phyloP scores from a whole-genome alignment of 305 asterid genomes.

The Fraxinus velutina region DNA sequence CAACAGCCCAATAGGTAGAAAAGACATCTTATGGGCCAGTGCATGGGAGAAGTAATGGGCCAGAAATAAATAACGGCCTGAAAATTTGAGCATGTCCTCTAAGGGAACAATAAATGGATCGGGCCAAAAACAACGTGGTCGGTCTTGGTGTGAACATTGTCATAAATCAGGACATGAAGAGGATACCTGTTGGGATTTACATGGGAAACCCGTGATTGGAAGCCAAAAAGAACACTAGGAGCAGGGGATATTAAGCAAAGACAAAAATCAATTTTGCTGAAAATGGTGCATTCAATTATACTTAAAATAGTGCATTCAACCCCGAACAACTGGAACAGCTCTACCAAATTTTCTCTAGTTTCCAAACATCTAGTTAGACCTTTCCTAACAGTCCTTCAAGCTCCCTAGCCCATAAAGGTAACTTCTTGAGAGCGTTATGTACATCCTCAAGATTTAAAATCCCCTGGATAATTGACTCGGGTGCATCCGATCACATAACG shows the following conservation, averaged over 20 bases:
- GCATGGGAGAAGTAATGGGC: neutral
- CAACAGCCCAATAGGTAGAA: neutral
- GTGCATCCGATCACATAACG: neutral
- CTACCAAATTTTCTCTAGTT: neutral
- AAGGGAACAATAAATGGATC: neutral
- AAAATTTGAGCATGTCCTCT: neutral
- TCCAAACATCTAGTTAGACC: neutral
- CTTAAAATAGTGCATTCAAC: neutral
- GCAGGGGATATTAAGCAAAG: neutral
- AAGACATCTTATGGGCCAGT: neutral
- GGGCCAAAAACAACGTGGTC: neutral
- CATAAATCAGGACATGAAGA: neutral
- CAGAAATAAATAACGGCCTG: neutral
- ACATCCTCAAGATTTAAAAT: neutral
- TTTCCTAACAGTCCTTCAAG: neutral
- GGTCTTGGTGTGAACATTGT: neutral
- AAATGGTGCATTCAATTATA: no score
- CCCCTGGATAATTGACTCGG: neutral
- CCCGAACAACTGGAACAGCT: neutral
- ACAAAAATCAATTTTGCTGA: no score
- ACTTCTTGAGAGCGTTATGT: neutral
- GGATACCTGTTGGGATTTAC: neutral
- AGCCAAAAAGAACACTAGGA: neutral
- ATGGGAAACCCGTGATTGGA: neutral
- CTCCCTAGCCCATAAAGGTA: neutral